Evolutionary conservation across 208 protist genomes (phyloP).

Genomic region (Acanthamoeba healyi): DNA sequence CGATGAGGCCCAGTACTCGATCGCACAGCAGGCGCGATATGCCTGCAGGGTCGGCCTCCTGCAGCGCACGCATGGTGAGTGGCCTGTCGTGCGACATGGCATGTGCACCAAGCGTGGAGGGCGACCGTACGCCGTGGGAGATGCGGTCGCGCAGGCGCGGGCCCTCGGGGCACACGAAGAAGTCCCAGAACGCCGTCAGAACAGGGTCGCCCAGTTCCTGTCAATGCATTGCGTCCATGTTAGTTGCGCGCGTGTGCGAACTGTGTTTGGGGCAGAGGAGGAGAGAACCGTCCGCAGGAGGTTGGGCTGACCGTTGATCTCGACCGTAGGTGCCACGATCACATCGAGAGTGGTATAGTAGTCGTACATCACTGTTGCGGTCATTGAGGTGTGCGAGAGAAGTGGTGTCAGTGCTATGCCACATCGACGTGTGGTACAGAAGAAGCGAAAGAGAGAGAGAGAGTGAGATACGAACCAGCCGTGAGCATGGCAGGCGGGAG

Average conservation of each 20-base stretch:
- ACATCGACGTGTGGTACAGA: too few species aligned
- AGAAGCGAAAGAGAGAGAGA: too few species aligned
- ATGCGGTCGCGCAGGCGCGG: slow-evolving; percentile 68
- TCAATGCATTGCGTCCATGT: too few species aligned
- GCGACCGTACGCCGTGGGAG: slow-evolving; percentile 56
- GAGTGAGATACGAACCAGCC: neutral
- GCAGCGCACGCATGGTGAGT: too few species aligned
- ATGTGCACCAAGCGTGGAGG: neutral
- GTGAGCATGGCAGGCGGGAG: neutral
- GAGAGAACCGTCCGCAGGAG: neutral
- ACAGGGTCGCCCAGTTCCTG: slow-evolving; percentile 8
- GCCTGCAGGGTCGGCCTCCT: slow-evolving; percentile 48
- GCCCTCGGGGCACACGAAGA: slow-evolving; percentile 59
- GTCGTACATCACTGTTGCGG: slow-evolving; percentile 53
- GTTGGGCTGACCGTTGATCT: neutral
- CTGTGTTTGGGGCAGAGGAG: too few species aligned
- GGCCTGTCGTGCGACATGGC: neutral
- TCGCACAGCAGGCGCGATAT: slow-evolving; percentile 63
- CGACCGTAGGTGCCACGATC: neutral
- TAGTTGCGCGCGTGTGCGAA: too few species aligned
- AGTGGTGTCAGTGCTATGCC: neutral
- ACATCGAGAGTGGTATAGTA: slow-evolving; percentile 70
- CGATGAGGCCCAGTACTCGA: slow-evolving; percentile 4
- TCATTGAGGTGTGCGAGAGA: neutral
- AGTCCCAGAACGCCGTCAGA: slow-evolving; percentile 18